A percentile compares a stretch with the other conserved stretches of the same genome.
phyloP scores from a whole-genome alignment of 768 basidiomycete species.

The Tephrocybe sp. region DNA sequence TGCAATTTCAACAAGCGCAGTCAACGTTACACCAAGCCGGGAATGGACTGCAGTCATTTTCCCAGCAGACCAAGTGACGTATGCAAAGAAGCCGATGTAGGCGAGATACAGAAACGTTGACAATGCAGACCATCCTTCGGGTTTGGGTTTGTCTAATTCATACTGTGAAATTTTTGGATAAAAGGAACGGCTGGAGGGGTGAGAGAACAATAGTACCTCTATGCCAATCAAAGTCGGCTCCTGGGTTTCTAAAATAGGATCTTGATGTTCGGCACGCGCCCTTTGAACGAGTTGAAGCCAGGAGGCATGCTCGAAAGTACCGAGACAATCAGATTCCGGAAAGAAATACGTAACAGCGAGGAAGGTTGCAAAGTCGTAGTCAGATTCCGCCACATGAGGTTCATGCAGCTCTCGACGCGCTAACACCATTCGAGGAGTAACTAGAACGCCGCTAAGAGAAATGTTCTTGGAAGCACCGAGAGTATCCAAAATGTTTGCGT shows the following conservation, averaged over 20 bases:
- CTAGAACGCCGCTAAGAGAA: slow-evolving; percentile 58
- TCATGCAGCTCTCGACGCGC: slow-evolving; percentile 63
- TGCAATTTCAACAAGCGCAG: slow-evolving; percentile 86
- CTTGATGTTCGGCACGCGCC: slow-evolving; percentile 33
- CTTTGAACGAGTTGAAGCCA: slow-evolving; percentile 58
- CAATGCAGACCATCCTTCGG: slow-evolving; percentile 53
- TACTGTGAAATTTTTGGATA: slow-evolving; percentile 43
- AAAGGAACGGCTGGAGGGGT: not conserved
- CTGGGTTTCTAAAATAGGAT: slow-evolving; percentile 27
- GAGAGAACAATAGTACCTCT: slow-evolving; percentile 30
- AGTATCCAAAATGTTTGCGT: slow-evolving; percentile 57
- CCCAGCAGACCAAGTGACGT: slow-evolving; percentile 73
- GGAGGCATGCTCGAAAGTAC: slow-evolving; percentile 53
- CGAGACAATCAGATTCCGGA: slow-evolving; percentile 68
- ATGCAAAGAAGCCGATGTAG: slow-evolving; percentile 71
- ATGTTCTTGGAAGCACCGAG: slow-evolving; percentile 52
- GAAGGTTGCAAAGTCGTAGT: slow-evolving; percentile 63
- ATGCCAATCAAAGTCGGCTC: slow-evolving; percentile 44
- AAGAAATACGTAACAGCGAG: slow-evolving; percentile 84
- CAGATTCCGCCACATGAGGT: slow-evolving; percentile 41
- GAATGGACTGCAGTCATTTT: slow-evolving; percentile 86
- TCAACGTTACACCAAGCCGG: slow-evolving; percentile 86
- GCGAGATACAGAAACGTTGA: slow-evolving; percentile 73
- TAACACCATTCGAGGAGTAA: slow-evolving; percentile 75
- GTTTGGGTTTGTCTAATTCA: slow-evolving; percentile 44